Percentiles rank a stretch among this genome's conserved stretches.
phyloP scores from a whole-genome alignment of 805 yeast genomes.

The Vanderwaltozyma yarrowii region DNA sequence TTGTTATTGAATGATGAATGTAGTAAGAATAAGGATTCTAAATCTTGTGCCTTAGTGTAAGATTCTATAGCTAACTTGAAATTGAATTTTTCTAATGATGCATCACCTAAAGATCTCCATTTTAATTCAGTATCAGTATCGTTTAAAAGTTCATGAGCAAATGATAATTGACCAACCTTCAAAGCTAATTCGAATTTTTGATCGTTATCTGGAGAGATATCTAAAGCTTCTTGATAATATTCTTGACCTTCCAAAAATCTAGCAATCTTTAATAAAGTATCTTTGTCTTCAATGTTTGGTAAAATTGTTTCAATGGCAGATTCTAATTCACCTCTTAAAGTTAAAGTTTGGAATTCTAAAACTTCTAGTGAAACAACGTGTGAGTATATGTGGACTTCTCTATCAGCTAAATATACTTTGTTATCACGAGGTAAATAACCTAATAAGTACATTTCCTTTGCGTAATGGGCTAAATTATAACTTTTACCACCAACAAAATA shows the following conservation, averaged over 20 bases:
- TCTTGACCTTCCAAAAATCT: conserved; percentile 94
- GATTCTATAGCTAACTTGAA: conserved; percentile 71
- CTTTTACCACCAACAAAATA: conserved; percentile 92
- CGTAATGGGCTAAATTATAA: conserved; percentile 87
- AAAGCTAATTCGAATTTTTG: conserved; percentile 88
- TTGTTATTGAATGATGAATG: conserved; percentile 73
- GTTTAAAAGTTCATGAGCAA: conserved; percentile 61
- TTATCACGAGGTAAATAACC: conserved; percentile 90
- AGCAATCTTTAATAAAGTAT: conserved; percentile 68
- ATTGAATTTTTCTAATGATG: conserved; percentile 69
- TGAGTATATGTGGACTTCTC: conserved; percentile 72
- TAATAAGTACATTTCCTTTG: conserved; percentile 71
- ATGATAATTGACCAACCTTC: conserved; percentile 55
- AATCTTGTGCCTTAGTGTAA: conserved; percentile 68
- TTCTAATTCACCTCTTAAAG: conserved; percentile 88
- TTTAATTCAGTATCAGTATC: conserved; percentile 50
- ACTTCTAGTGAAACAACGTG: conserved; percentile 78
- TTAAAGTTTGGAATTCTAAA: conserved; percentile 91
- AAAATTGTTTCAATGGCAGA: conserved; percentile 54
- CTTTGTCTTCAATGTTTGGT: conserved; percentile 47
- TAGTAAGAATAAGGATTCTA: conserved; percentile 69
- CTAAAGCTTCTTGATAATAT: conserved; percentile 68
- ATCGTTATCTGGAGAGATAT: conserved; percentile 76
- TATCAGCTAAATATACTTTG: conserved; percentile 83
- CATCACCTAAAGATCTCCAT: conserved; percentile 90